Conservation (phyloP, 2,329 filamentous ascomycete genomes). For the Pseudonectria foliicola region DNA sequence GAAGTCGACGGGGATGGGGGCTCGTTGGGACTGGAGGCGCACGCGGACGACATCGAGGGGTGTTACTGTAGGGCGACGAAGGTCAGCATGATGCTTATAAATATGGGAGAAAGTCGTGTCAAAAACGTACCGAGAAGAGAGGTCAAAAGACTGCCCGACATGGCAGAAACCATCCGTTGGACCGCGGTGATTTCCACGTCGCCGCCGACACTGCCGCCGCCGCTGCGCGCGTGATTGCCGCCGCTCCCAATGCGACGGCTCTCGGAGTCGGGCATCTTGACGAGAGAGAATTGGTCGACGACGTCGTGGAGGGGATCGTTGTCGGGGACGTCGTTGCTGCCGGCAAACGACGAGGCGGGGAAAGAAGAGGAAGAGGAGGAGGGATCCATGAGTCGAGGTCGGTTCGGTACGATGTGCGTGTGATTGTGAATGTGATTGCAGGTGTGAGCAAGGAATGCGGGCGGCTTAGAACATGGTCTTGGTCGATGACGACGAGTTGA, state of each 20-base stretch:
- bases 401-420: too few relatives aligned
- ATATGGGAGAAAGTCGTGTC: neutral
- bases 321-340: conserved; percentile 10
- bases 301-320: conserved; percentile 15
- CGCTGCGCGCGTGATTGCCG: conserved; percentile 5
- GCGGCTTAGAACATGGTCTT: too few relatives aligned
- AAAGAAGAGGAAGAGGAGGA: conserved; percentile 16
- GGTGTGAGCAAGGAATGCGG: too few relatives aligned
- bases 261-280: conserved; percentile 20
- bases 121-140: conserved; percentile 68
- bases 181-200: conserved; percentile 64
- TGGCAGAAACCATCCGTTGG: conserved; percentile 94
- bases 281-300: conserved; percentile 23
- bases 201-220: conserved; percentile 13
- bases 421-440: too few relatives aligned
- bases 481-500: too few relatives aligned
- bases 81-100: conserved; percentile 4
- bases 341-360: conserved; percentile 10
- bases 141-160: conserved; percentile 82
- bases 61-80: conserved; percentile 54
- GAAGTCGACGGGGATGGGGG: conserved; percentile 44
- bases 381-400: conserved; percentile 13
- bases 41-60: conserved; percentile 96
- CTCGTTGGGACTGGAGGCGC: conserved; percentile 76
- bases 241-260: conserved; percentile 8